Conservation (phyloP, 2,329 filamentous ascomycete genomes). For the Paraphaeosphaeria minitans region DNA sequence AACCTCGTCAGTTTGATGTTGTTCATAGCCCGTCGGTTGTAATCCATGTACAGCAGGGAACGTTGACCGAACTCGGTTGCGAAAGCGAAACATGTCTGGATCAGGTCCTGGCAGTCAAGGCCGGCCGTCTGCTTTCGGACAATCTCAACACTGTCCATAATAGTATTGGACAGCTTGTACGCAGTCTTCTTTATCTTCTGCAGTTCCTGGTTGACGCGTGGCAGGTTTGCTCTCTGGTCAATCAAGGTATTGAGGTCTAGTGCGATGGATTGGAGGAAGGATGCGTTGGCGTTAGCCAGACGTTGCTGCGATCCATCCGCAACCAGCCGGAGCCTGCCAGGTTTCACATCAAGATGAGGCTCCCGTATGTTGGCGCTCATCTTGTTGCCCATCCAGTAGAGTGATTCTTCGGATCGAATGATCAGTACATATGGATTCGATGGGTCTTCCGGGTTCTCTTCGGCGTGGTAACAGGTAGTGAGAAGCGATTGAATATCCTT, state of each 20-base stretch:
- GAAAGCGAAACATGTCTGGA: constrained; percentile 97
- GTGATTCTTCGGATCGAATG: constrained; percentile 76
- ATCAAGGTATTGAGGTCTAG: constrained; percentile 87
- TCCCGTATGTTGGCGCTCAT: constrained; percentile 74
- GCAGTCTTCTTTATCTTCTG: constrained; percentile 95
- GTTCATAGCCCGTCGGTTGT: constrained; percentile 94
- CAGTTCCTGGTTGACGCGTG: constrained; percentile 86
- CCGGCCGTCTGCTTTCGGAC: constrained; percentile 84
- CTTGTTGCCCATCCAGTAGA: constrained; percentile 81
- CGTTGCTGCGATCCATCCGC: constrained; percentile 83
- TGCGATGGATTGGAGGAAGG: constrained; percentile 78
- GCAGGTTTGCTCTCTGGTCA: constrained; percentile 90
- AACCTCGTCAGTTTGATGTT: constrained; percentile 93
- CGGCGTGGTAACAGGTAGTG: constrained; percentile 75
- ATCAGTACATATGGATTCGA: constrained; percentile 85
- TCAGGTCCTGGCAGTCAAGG: constrained; percentile 89
- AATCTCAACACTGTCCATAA: constrained; percentile 97
- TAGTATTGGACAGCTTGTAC: constrained; percentile 95
- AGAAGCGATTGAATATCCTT: constrained; percentile 86
- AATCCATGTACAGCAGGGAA: constrained; percentile 93
- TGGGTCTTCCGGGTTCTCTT: constrained; percentile 72
- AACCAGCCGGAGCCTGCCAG: constrained; percentile 84
- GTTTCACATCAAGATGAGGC: constrained; percentile 81
- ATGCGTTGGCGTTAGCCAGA: constrained; percentile 76
- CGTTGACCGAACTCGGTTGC: constrained; percentile 98